A percentile compares a stretch with the other conserved stretches of the same genome.
Conservation (phyloP, 192 early-diverging fungal genomes). For the Entomortierella parvispora region DNA sequence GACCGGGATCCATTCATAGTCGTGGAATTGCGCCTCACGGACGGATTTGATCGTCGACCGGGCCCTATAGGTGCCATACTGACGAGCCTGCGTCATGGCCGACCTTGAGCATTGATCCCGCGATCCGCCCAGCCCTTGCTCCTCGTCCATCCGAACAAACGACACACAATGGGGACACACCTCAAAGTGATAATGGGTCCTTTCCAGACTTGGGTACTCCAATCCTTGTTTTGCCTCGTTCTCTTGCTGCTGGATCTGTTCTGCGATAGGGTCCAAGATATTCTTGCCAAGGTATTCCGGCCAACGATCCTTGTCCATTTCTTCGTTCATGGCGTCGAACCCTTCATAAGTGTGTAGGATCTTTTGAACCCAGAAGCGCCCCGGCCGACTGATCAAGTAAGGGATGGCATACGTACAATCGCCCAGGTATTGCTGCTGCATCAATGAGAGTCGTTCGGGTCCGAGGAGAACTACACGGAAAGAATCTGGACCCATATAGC, state of each 20-base stretch:
- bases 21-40: slow-evolving; percentile 19
- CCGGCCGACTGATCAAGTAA: slow-evolving; percentile 43
- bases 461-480: slow-evolving; percentile 37
- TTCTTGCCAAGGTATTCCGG: slow-evolving; percentile 27
- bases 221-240: neutral
- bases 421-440: slow-evolving; percentile 38
- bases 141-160: slow-evolving; percentile 22
- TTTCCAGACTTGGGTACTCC: neutral
- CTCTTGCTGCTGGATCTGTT: neutral
- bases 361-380: slow-evolving; percentile 44
- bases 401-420: slow-evolving; percentile 36
- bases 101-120: slow-evolving; percentile 8
- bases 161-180: slow-evolving; percentile 32
- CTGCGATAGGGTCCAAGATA: slow-evolving; percentile 8
- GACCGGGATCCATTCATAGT: slow-evolving; percentile 38
- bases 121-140: slow-evolving; percentile 11
- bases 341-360: slow-evolving; percentile 26
- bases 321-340: slow-evolving; percentile 35
- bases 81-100: slow-evolving; percentile 8
- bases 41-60: slow-evolving; percentile 13
- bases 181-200: slow-evolving; percentile 19
- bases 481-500: slow-evolving; percentile 25
- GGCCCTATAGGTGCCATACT: slow-evolving; percentile 30
- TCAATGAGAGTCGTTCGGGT: slow-evolving; percentile 28
- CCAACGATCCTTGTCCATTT: neutral